Evolutionary conservation across 306 rosid genomes (phyloP).

Genomic region (Lablab purpureus): DNA sequence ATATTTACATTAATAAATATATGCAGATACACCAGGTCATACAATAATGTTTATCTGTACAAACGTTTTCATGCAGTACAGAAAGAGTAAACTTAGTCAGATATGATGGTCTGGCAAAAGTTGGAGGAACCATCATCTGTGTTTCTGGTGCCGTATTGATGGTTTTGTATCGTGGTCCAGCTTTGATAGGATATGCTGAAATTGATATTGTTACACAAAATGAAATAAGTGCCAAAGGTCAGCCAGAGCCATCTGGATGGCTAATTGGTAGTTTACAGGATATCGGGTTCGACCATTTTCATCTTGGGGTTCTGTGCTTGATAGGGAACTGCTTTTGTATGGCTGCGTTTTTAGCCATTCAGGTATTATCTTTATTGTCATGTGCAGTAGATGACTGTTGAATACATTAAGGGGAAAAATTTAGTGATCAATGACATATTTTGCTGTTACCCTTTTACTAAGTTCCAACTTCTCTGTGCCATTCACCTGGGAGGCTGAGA

Average conservation of each 20-base stretch:
- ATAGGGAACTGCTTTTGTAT: conserved; percentile 95
- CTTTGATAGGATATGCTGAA: conserved; percentile 64
- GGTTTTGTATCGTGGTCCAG: conserved; percentile 85
- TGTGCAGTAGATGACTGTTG: not conserved
- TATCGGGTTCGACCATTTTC: conserved; percentile 73
- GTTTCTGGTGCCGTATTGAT: conserved; percentile 89
- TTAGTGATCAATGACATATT: conserved; percentile 8
- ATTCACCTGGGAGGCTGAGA: not conserved
- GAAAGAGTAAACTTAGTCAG: conserved; percentile 84
- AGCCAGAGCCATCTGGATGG: conserved; percentile 90
- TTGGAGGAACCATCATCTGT: conserved; percentile 81
- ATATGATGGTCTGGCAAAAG: conserved; percentile 84
- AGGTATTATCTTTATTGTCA: conserved; percentile 57
- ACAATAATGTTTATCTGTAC: conserved; percentile 29
- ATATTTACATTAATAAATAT: conserved; percentile 5
- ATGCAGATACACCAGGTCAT: conserved; percentile 26
- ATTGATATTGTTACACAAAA: conserved; percentile 41
- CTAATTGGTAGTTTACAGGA: conserved; percentile 61
- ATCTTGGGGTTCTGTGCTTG: conserved; percentile 86
- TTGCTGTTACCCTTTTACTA: conserved; percentile 26
- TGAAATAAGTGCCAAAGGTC: conserved; percentile 84
- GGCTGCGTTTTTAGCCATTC: conserved; percentile 91
- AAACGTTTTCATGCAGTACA: conserved; percentile 75
- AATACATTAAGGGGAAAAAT: not conserved
- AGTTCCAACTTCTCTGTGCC: not conserved